A percentile compares a stretch with the other conserved stretches of the same genome.
These are phyloP conservation scores for Pleurotus djamor DNA, from an alignment of 768 basidiomycete genomes.

Conservation along the genomic window DNA sequence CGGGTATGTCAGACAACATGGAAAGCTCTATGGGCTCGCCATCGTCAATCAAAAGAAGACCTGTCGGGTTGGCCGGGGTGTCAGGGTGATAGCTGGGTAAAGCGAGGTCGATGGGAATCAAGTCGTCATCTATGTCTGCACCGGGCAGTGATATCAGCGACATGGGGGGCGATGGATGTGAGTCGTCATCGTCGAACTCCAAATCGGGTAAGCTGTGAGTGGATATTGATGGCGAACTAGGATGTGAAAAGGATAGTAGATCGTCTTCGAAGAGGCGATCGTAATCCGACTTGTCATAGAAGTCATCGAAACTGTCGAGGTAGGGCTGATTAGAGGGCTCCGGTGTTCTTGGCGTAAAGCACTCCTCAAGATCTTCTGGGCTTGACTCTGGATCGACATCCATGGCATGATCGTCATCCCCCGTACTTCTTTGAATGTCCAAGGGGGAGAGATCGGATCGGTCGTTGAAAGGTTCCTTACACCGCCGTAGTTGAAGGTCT, in stretches of 20 bases:
- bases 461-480: neutral
- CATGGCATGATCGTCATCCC: neutral
- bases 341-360: conserved; percentile 3
- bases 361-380: conserved; percentile 1
- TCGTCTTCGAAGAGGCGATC: neutral
- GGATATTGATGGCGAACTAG: conserved; percentile 26
- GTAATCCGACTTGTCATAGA: neutral
- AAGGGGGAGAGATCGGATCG: conserved; percentile 13
- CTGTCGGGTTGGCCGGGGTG: neutral
- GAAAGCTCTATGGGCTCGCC: conserved; percentile 37
- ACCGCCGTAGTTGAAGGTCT: neutral
- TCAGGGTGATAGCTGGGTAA: conserved; percentile 1
- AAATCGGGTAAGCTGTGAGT: conserved; percentile 20
- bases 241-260: neutral
- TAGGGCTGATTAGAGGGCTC: neutral
- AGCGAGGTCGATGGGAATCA: conserved; percentile 27
- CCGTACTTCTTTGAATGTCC: conserved; percentile 14
- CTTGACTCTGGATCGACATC: neutral
- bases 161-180: conserved; percentile 14
- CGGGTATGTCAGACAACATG: conserved; percentile 38
- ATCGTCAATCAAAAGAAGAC: conserved; percentile 38
- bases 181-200: conserved; percentile 20
- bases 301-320: neutral
- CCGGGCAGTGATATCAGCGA: conserved; percentile 36
- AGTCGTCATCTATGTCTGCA: conserved; percentile 37